phyloP scores from a whole-genome alignment of 2,329 filamentous ascomycete genomes.

The Teratosphaeriaceae sp. region DNA sequence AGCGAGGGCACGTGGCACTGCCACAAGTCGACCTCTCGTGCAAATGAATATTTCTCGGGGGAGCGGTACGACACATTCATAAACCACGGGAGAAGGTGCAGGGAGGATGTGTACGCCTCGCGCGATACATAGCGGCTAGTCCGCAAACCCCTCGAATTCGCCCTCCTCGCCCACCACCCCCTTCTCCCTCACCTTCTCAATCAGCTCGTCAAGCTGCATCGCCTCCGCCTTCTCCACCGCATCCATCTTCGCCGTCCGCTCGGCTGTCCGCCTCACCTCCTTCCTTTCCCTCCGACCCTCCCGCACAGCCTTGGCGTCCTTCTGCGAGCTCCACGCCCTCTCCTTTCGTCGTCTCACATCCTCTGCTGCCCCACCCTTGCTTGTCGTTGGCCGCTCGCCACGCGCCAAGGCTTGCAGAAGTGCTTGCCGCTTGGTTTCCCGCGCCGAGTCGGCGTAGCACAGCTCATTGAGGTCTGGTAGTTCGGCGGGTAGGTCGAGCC shows the following conservation, averaged over 20 bases:
- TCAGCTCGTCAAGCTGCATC: slow-evolving; percentile 27
- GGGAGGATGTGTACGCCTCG: too few species aligned
- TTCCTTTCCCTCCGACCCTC: slow-evolving; percentile 30
- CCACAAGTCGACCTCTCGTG: too few species aligned
- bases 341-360: slow-evolving; percentile 24
- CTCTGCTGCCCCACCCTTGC: not conserved
- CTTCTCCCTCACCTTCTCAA: slow-evolving; percentile 26
- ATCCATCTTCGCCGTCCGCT: slow-evolving; percentile 25
- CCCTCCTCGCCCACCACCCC: slow-evolving; percentile 12
- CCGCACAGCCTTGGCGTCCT: slow-evolving; percentile 28
- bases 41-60: too few species aligned
- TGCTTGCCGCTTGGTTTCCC: slow-evolving; percentile 37
- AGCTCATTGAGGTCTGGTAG: slow-evolving; percentile 32
- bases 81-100: too few species aligned
- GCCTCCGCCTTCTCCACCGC: slow-evolving; percentile 25
- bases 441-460: slow-evolving; percentile 39
- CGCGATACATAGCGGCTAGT: slow-evolving; percentile 2
- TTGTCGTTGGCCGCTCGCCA: slow-evolving; percentile 14
- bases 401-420: slow-evolving; percentile 25
- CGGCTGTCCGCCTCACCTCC: slow-evolving; percentile 25
- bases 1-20: not conserved
- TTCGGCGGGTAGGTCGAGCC: slow-evolving; percentile 27
- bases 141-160: slow-evolving; percentile 23
- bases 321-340: slow-evolving; percentile 32
- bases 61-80: too few species aligned